Evolutionary conservation across 352 stramenopile species (phyloP).

Genomic region (Sclerospora graminicola): DNA sequence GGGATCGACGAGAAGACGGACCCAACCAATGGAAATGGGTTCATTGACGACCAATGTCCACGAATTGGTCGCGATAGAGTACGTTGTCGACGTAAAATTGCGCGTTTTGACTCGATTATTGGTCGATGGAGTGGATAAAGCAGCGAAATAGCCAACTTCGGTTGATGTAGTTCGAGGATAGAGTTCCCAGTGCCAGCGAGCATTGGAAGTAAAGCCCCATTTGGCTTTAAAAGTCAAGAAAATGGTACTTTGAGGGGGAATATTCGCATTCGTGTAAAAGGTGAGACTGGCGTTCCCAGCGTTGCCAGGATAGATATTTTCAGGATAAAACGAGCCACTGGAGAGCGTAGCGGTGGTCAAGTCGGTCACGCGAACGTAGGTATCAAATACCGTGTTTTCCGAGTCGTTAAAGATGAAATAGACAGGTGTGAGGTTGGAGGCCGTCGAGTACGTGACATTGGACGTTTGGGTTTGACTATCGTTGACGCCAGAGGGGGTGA

Average conservation of each 20-base stretch:
- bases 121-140: conserved; percentile 3
- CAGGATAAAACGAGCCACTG: conserved; percentile 65
- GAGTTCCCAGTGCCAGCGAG: conserved; percentile 44
- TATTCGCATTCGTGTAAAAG: conserved; percentile 62
- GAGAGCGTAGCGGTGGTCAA: conserved; percentile 37
- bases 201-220: conserved; percentile 47
- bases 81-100: conserved; percentile 23
- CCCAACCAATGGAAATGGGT: conserved; percentile 55
- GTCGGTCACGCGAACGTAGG: conserved; percentile 48
- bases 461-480: conserved; percentile 15
- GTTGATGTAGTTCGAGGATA: conserved; percentile 9
- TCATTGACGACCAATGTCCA: conserved; percentile 50
- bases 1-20: conserved; percentile 47
- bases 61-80: conserved; percentile 25
- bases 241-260: conserved; percentile 40
- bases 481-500: conserved; percentile 50
- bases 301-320: conserved; percentile 82
- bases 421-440: conserved; percentile 47
- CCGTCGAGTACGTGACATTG: conserved; percentile 34
- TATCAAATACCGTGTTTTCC: conserved; percentile 58
- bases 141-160: conserved; percentile 8
- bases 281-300: conserved; percentile 61
- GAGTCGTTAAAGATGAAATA: conserved; percentile 71
- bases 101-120: background rate
- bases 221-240: conserved; percentile 45